phyloP scores from a whole-genome alignment of 768 basidiomycete genomes.

The Boletus reticuloceps region DNA sequence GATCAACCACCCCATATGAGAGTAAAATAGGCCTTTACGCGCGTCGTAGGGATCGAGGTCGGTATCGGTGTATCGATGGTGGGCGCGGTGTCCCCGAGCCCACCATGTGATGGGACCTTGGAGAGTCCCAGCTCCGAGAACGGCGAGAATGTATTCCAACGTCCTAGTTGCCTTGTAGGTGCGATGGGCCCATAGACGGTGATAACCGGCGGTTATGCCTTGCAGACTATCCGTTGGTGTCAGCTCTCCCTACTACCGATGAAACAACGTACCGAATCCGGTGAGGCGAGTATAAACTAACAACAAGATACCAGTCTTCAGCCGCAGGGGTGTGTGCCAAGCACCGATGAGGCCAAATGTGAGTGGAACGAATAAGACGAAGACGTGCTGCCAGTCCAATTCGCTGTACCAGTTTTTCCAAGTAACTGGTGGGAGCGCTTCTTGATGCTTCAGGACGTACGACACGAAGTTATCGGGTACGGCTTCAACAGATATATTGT shows the following conservation, averaged over 20 bases:
- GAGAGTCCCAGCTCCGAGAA: constrained; percentile 83
- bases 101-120: constrained; percentile 98
- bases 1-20: constrained; percentile 88
- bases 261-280: constrained; percentile 58
- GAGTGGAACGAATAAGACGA: constrained; percentile 1
- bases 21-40: constrained; percentile 78
- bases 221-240: background rate
- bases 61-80: constrained; percentile 93
- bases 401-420: constrained; percentile 12
- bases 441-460: constrained; percentile 6
- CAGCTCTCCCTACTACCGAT: too few species aligned
- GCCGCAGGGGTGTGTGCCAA: constrained; percentile 1
- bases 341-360: constrained; percentile 1
- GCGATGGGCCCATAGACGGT: constrained; percentile 92
- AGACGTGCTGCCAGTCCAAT: constrained; percentile 5
- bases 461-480: constrained; percentile 11
- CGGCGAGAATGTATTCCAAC: constrained; percentile 78
- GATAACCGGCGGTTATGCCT: constrained; percentile 89
- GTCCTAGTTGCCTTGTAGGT: constrained; percentile 85
- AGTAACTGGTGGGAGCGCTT: constrained; percentile 7
- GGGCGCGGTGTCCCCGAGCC: constrained; percentile 91
- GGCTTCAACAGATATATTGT: constrained; percentile 1
- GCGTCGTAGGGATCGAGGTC: constrained; percentile 93
- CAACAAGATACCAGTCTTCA: constrained; percentile 1
- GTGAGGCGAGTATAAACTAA: constrained; percentile 55